Conservation (phyloP, 2,329 filamentous ascomycete species). For the Fusarium sp. region DNA sequence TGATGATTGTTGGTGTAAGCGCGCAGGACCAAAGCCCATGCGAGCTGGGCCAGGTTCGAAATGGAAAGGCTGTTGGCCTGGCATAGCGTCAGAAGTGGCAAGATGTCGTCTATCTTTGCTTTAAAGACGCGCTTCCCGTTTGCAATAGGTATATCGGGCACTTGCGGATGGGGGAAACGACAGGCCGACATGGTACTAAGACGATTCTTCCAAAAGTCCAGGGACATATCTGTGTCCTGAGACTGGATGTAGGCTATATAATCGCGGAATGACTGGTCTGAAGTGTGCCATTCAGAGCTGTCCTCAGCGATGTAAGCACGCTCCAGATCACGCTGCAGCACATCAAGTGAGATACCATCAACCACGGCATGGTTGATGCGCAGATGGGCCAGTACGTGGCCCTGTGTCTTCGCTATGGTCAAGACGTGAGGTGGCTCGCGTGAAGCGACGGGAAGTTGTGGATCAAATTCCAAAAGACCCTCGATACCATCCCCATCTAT, state of each 20-base stretch:
- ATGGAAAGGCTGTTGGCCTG: neutral
- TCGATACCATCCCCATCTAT: neutral
- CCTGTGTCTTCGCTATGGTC: neutral
- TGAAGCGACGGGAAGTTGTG: neutral
- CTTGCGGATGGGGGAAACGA: neutral
- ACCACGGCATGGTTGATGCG: neutral
- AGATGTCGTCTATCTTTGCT: neutral
- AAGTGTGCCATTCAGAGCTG: neutral
- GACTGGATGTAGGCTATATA: neutral
- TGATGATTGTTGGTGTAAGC: neutral
- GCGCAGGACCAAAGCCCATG: neutral
- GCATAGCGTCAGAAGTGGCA: neutral
- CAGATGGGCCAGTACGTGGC: neutral
- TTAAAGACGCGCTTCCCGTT: neutral
- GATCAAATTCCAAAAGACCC: neutral
- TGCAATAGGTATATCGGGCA: neutral
- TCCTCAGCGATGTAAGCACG: neutral
- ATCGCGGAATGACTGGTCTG: neutral
- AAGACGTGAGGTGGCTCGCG: neutral
- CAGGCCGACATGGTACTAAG: neutral
- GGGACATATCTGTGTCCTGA: neutral
- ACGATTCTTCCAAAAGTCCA: neutral
- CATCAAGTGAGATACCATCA: neutral
- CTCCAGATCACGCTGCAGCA: neutral
- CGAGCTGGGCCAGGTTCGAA: neutral